These are phyloP conservation scores for Paralagenidium karlingii DNA, from an alignment of 352 stramenopile genomes.

Conservation along the genomic window DNA sequence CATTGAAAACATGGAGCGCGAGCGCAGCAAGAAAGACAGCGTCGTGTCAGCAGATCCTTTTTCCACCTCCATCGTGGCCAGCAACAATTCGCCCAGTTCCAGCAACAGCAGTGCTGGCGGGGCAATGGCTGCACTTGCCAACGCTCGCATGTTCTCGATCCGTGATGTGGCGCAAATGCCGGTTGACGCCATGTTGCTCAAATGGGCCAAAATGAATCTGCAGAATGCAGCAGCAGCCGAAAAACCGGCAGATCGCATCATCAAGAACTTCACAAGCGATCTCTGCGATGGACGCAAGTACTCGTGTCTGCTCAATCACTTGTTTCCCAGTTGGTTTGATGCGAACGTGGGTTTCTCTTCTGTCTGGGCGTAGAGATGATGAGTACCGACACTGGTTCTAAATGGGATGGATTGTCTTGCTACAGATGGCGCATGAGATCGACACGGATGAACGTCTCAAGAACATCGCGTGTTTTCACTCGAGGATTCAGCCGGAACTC, in stretches of 20 bases:
- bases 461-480: constrained; percentile 57
- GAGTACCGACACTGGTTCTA: not conserved
- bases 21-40: no score
- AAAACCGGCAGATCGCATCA: constrained; percentile 44
- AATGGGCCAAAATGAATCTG: constrained; percentile 70
- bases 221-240: constrained; percentile 41
- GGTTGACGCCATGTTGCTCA: constrained; percentile 53
- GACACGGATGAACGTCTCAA: constrained; percentile 52
- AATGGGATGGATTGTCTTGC: no score
- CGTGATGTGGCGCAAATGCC: constrained; percentile 55
- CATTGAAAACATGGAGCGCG: no score
- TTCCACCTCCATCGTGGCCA: no score
- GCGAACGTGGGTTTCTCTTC: constrained; percentile 14
- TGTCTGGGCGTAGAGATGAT: not conserved
- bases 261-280: constrained; percentile 74
- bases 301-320: constrained; percentile 56
- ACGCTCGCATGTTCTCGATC: constrained; percentile 24
- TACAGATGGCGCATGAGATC: constrained; percentile 76
- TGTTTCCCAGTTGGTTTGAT: constrained; percentile 67
- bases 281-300: constrained; percentile 45
- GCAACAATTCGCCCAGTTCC: not conserved
- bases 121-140: constrained; percentile 9
- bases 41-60: no score
- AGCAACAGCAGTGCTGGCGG: constrained; percentile 3
- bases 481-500: constrained; percentile 43